Base-by-base conservation (phyloP, 352 stramenopile genomes). In the Globisporangium spiculum region DNA sequence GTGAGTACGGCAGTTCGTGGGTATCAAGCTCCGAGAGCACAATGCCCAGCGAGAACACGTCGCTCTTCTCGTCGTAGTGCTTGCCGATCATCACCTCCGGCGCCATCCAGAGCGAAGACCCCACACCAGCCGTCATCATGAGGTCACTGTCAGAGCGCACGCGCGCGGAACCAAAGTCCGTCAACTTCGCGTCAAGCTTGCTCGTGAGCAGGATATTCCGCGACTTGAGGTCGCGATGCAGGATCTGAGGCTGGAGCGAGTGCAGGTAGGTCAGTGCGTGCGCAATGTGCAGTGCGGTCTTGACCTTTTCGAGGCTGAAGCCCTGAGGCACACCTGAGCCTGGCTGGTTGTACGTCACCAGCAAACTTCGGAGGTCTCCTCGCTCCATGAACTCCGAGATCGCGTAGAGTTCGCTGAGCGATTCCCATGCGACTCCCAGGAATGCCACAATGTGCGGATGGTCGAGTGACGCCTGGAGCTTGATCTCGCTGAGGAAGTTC, bases 21-120 rank as follows among this genome's bases (percentile, higher is more conserved):
- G 87, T 93, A 60, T 95, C 87, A 60, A 93, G 77, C 63, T 95
- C 87, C 4, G 83, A 89, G 8, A 95, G 72, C 46, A 95, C 87
- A 34, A 96, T 83, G 36, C 90, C 91, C 26, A 96, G 78, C 26
- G 86, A 94, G 71, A 71, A 73, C 24, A 73, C 60, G n/a, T 77
- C 73, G n/a, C 62, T 70, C 32, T 77, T 79, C 9, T 65, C 73
- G 24, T 67, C 70, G 36, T 81, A 81, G 62, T 58, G 66, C 22
- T 69, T 57, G 26, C 55, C 55, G 55, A 60, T 5, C 72, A 86
- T 76, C 8, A 88, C 79, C 27, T 87, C 79, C 4, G 79, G 79
- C 20, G 79, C 79, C 77, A 84, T 85, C 79, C 79, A 87, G 6
- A 76, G 67, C 12, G 58, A 50, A 0, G 79, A 78, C 22, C 75